Conservation (phyloP, 2,329 filamentous ascomycete species). For the Triangularia verruculosa region DNA sequence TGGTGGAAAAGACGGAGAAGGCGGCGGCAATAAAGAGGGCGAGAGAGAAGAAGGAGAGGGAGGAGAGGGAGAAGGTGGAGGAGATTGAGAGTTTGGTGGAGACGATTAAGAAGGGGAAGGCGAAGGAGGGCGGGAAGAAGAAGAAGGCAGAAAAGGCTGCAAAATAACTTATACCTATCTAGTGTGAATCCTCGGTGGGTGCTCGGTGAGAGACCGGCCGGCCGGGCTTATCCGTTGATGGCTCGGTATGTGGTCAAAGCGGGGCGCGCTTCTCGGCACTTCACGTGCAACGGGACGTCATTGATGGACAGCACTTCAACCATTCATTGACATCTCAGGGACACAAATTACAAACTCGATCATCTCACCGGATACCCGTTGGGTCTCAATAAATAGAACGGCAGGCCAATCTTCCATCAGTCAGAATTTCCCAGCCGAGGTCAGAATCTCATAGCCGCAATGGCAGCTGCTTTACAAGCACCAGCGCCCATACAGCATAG, state of each 20-base stretch:
- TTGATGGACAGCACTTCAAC: not conserved
- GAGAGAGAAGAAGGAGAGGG: slow-evolving; percentile 36
- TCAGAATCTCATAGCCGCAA: slow-evolving; percentile 6
- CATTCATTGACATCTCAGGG: not conserved
- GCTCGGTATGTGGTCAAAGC: not conserved
- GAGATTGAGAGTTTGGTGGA: slow-evolving; percentile 41
- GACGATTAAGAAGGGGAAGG: slow-evolving; percentile 44
- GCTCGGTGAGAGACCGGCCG: not conserved
- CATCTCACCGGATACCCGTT: not conserved
- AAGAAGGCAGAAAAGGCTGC: slow-evolving; percentile 14
- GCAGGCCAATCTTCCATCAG: not conserved
- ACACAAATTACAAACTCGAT: not conserved
- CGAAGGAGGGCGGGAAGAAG: slow-evolving; percentile 30
- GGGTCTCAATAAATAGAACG: not conserved
- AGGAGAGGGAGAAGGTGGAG: slow-evolving; percentile 35
- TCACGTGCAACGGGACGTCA: not conserved
- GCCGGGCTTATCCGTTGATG: not conserved
- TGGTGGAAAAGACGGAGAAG: slow-evolving; percentile 80
- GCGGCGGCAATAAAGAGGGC: slow-evolving; percentile 62
- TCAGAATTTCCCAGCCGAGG: not conserved
- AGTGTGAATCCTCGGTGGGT: not conserved
- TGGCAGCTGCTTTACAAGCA: slow-evolving; percentile 17
- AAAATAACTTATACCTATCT: not conserved
- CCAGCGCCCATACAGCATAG: not conserved
- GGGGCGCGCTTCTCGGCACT: not conserved